Conservation (phyloP, 2,329 filamentous ascomycete genomes). For the Thielaviopsis musarum region DNA sequence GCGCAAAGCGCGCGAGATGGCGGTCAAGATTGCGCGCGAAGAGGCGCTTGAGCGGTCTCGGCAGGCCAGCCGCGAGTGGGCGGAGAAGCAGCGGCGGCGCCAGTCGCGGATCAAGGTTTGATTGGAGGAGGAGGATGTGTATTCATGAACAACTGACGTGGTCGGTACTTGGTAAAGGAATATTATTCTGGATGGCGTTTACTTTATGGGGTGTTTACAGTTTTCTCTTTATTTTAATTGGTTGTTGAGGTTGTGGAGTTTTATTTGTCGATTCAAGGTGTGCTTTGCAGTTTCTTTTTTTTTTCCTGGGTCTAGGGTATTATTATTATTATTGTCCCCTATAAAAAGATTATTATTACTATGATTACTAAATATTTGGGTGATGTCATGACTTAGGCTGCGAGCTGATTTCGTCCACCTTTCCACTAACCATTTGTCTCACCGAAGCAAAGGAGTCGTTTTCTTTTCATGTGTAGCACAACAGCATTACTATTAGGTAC, state of each 20-base stretch:
- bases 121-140: neutral
- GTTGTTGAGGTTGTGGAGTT: neutral
- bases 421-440: neutral
- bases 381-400: neutral
- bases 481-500: too few relatives aligned
- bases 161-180: neutral
- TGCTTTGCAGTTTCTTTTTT: neutral
- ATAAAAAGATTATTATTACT: conserved; percentile 1
- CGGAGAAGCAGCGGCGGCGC: conserved; percentile 34
- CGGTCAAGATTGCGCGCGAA: conserved; percentile 37
- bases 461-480: too few relatives aligned
- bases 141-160: neutral
- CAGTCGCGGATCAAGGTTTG: conserved; percentile 1
- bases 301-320: neutral
- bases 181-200: neutral
- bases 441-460: neutral
- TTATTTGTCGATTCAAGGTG: neutral
- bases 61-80: conserved; percentile 43
- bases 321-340: neutral
- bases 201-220: neutral
- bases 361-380: neutral
- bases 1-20: conserved; percentile 34
- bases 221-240: neutral
- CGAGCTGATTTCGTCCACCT: neutral
- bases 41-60: conserved; percentile 45